Evolutionary conservation across 1,284 basidiomycete species (phyloP).

Genomic region (Apiotrichum laibachii): DNA sequence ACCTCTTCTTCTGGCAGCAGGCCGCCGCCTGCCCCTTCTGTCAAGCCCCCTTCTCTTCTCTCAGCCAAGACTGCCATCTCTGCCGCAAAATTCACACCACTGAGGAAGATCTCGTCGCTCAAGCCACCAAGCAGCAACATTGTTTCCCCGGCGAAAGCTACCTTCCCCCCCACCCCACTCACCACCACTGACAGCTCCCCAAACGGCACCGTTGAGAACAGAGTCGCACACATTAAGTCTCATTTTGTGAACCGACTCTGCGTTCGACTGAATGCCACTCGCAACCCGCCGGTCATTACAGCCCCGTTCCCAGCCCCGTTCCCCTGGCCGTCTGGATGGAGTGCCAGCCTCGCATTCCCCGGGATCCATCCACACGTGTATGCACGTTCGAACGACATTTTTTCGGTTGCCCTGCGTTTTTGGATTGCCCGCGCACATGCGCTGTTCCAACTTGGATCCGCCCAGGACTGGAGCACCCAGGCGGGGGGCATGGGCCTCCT

Average conservation of each 20-base stretch:
- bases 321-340: not conserved
- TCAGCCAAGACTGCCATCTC: not conserved
- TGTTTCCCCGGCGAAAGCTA: not conserved
- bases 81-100: not conserved
- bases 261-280: slow-evolving; percentile 14
- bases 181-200: not conserved
- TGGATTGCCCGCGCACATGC: slow-evolving; percentile 33
- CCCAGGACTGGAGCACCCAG: slow-evolving; percentile 26
- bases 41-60: no score
- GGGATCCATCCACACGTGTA: slow-evolving; percentile 25
- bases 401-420: slow-evolving; percentile 32
- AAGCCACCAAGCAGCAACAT: not conserved
- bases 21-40: no score
- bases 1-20: no score
- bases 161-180: not conserved
- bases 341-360: slow-evolving; percentile 18
- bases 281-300: not conserved
- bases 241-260: slow-evolving; percentile 17
- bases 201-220: not conserved
- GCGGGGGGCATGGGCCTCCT: slow-evolving; percentile 22
- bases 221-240: slow-evolving; percentile 1
- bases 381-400: slow-evolving; percentile 10
- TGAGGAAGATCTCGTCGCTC: not conserved
- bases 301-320: not conserved
- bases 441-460: slow-evolving; percentile 25